Base-by-base conservation (phyloP, 1,284 basidiomycete genomes). In the Cryptococcus sp. region DNA sequence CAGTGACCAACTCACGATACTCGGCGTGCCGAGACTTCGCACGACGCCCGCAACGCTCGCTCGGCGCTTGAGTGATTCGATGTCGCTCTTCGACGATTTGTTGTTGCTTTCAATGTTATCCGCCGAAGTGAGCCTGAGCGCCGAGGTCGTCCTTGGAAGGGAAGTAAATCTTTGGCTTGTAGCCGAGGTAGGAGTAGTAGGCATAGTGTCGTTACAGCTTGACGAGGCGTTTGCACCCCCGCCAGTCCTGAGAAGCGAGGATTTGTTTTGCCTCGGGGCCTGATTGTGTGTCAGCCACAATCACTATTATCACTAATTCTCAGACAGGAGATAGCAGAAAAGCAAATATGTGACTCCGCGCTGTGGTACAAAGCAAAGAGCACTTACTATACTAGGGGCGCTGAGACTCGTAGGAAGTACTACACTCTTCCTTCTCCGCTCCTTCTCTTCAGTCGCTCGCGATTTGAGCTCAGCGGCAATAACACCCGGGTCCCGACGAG, bases 371-470 rank as follows among this genome's bases (percentile, higher is more conserved):
- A 7, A 30, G 23, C 16, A 6, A 46, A 15, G 22, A 8, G 20
- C 0, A 65, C 70, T 50, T 35, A 69, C 64, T 42, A 69, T 66
- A 17, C 42, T 49, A 7, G 70, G 67, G 8, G 62, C 57, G 42
- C 55, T 62, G 35, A 74, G 56, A 46, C 66, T 69, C 0, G 72
- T 53, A 1, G 69, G 72, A 4, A 70, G 55, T 0, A 57, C 60
- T 10, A 74, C 58, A 58, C 64, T 70, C 47, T 67, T 68, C 25
- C 71, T 53, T 51, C 69, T 52, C n/a, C 59, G 49, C 11, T 62
- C 63, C 39, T 65, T 69, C 41, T 73, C 74, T 17, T 63, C 68
- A 3, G 62, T 57, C 2, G 55, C 67, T 16, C 63, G 61, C 4
- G 66, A 65, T 55, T 68, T 71, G 62, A 71, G 69, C 11, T 35